A percentile compares a stretch with the other conserved stretches of the same genome.
These are phyloP conservation scores for Leucocoprinus birnbaumii DNA, from an alignment of 768 basidiomycete genomes.

Conservation along the genomic window DNA sequence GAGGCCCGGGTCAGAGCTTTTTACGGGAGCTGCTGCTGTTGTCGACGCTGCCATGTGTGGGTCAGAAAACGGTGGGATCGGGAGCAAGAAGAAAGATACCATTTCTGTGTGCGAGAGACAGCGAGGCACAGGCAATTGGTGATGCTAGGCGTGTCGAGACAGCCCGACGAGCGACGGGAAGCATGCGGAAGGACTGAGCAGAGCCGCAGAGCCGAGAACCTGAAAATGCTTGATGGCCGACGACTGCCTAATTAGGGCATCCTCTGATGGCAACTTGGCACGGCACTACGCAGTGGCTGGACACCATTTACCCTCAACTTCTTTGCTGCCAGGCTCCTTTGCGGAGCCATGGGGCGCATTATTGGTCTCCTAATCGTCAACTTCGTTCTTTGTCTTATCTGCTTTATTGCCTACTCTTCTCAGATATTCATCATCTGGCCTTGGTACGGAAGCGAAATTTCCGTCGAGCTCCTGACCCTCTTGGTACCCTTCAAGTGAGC, in stretches of 20 bases:
- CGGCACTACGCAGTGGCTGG: too few relatives aligned
- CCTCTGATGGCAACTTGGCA: too few relatives aligned
- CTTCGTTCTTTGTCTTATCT: slow-evolving; percentile 69
- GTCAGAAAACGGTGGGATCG: background rate
- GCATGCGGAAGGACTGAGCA: background rate
- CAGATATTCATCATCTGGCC: slow-evolving; percentile 92
- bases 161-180: background rate
- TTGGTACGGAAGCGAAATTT: slow-evolving; percentile 80
- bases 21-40: too few relatives aligned
- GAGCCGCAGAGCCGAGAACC: background rate
- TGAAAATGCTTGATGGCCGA: slow-evolving; percentile 1
- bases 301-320: background rate
- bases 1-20: slow-evolving; percentile 4
- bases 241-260: slow-evolving; percentile 1
- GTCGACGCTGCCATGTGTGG: background rate
- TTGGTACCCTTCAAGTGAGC: slow-evolving; percentile 90
- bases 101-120: background rate
- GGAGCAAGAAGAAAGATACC: background rate
- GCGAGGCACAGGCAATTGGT: background rate
- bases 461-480: slow-evolving; percentile 72
- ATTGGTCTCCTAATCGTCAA: slow-evolving; percentile 60
- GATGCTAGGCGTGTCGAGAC: background rate
- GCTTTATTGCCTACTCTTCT: slow-evolving; percentile 85
- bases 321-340: background rate
- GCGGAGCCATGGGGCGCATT: slow-evolving; percentile 7